Percentiles rank a stretch among this genome's conserved stretches.
phyloP scores from a whole-genome alignment of 176 grass and related monocot genomes.

The Musa schizocarpa region DNA sequence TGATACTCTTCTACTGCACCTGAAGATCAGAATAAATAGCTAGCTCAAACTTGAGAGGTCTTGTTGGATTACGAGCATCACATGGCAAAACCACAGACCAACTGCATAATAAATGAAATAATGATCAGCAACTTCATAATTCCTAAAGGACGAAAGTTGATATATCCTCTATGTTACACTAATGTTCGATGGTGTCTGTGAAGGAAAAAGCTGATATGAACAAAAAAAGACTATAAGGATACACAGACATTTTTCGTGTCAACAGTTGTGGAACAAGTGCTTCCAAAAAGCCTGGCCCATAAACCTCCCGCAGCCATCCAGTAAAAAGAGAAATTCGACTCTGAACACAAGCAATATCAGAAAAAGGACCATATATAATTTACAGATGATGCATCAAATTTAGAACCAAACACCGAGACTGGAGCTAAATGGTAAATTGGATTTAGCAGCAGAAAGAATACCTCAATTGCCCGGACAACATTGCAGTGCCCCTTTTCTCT shows the following conservation, averaged over 20 bases:
- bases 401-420: neutral
- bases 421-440: neutral
- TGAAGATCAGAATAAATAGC: conserved; percentile 71
- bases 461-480: conserved; percentile 91
- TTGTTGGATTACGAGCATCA: conserved; percentile 39
- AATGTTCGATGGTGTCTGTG: too few species aligned
- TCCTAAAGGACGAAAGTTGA: conserved; percentile 4
- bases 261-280: conserved; percentile 62
- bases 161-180: conserved; percentile 11
- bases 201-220: neutral
- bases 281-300: conserved; percentile 84
- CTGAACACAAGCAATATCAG: conserved; percentile 28
- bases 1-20: conserved; percentile 23
- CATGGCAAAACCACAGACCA: conserved; percentile 79
- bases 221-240: neutral
- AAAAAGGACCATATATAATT: neutral
- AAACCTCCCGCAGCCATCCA: conserved; percentile 89
- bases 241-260: conserved; percentile 69
- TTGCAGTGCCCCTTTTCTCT: conserved; percentile 86
- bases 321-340: conserved; percentile 58
- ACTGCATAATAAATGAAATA: conserved; percentile 31
- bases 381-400: neutral
- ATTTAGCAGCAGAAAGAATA: conserved; percentile 16
- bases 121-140: neutral
- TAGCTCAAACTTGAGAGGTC: conserved; percentile 59